A percentile compares a stretch with the other conserved stretches of the same genome.
Evolutionary conservation across 352 stramenopile species (phyloP).

Genomic region (Pythium diclinum): DNA sequence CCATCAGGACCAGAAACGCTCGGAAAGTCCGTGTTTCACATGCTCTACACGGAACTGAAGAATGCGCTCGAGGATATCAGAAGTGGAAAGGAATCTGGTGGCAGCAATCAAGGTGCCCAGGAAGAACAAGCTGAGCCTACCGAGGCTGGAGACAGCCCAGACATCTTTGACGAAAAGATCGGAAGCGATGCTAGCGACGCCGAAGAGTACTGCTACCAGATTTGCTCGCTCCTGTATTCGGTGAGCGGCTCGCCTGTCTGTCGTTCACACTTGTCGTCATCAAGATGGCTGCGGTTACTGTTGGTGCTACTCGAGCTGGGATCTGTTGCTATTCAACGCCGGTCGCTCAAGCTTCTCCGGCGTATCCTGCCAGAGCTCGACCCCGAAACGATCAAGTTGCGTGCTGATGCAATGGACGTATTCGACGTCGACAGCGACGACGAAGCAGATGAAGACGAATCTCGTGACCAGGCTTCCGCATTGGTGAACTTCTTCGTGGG

Average conservation of each 20-base stretch:
- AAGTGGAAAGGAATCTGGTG: conserved; percentile 16
- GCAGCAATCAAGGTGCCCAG: not conserved
- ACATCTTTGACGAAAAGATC: conserved; percentile 4
- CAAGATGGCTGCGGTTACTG: conserved; percentile 78
- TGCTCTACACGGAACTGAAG: conserved; percentile 88
- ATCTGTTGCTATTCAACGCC: conserved; percentile 69
- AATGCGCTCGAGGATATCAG: conserved; percentile 80
- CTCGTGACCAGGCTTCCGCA: conserved; percentile 57
- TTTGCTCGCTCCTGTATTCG: conserved; percentile 84
- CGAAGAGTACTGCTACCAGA: conserved; percentile 89
- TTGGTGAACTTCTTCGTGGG: conserved; percentile 79
- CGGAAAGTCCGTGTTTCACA: conserved; percentile 89
- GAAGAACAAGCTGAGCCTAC: conserved; percentile 24
- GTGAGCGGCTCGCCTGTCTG: conserved; percentile 83
- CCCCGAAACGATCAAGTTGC: conserved; percentile 53
- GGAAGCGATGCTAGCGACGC: conserved; percentile 41
- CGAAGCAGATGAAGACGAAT: conserved; percentile 55
- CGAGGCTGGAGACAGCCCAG: conserved; percentile 31
- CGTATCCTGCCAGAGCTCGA: conserved; percentile 76
- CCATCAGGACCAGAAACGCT: conserved; percentile 85
- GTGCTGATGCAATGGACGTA: conserved; percentile 62
- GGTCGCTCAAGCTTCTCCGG: conserved; percentile 79
- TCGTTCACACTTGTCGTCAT: conserved; percentile 79
- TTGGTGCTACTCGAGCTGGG: conserved; percentile 74
- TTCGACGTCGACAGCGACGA: conserved; percentile 87